Base-by-base conservation (phyloP, 2,329 filamentous ascomycete species). In the Didymella arachidicola region DNA sequence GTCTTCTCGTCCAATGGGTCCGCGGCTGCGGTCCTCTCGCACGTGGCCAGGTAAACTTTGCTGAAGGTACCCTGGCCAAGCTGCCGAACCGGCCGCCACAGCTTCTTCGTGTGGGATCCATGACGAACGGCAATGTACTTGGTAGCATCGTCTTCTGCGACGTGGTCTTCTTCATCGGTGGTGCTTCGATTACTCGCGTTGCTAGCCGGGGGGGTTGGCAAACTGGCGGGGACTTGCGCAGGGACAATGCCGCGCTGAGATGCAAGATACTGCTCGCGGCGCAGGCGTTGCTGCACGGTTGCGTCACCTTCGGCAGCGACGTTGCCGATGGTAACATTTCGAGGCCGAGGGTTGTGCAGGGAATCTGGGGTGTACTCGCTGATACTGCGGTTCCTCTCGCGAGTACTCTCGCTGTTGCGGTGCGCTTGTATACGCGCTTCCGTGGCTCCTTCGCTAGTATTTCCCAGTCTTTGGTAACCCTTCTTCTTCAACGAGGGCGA, bases 21-120 rank as follows among this genome's bases (percentile, higher is more conserved):
- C 63, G 64, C 77, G 69, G 68, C 71, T 57, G 68, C 67, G 29
- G 79, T 78, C 39, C 87, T 84, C 72, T 96, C 87, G 69, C 90
- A 92, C 11, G 93, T 96, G 4, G 93, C 95, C 41, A 99, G 82
- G 79, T 96, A 89, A 19, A 99, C 95, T 71, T 91, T 91, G 75
- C 93, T 97, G 76, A 99, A 99, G 0, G 95, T 97, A 36, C 95
- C 95, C 69, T 97, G 92, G 5, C 95, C 95, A 6, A 99, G 84
- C 64, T 89, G 81, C 58, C 91, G 89, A 38, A 99, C 79, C 12
- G 89, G 90, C 65, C 91, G 86, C 87, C 95, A 99, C 19, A 87
- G 83, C 74, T 93, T 93, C 64, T 48, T 84, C 81, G 89, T 64
- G 89, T 69, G 90, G 84, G 71, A 93, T 46, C 79, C 79, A 45